A percentile compares a stretch with the other conserved stretches of the same genome.
These are phyloP conservation scores for Baudoinia panamericana DNA, from an alignment of 495 filamentous ascomycete genomes.

Conservation along the genomic window DNA sequence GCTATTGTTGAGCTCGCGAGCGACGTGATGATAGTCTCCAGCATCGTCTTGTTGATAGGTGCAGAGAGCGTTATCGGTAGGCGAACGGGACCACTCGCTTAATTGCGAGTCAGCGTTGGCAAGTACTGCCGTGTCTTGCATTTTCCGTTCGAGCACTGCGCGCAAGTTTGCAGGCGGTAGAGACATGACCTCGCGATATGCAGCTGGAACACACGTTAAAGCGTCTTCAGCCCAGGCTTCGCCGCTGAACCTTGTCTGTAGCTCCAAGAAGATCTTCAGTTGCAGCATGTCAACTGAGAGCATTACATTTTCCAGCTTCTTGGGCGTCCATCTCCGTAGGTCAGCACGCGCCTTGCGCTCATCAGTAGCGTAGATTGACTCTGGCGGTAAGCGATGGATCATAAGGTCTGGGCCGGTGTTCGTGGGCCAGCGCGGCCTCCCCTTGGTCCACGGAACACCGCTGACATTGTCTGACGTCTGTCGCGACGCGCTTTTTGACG, in stretches of 20 bases:
- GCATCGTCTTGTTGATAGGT: constrained; percentile 22
- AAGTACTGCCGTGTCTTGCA: not conserved
- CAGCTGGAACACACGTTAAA: constrained; percentile 5
- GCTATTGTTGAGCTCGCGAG: constrained; percentile 19
- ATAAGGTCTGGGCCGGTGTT: constrained; percentile 24
- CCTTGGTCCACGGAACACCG: too few species aligned
- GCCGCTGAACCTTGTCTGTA: not conserved
- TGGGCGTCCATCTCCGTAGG: constrained; percentile 15
- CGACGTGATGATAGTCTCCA: constrained; percentile 14
- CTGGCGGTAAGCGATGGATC: constrained; percentile 20
- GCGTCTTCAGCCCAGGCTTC: not conserved
- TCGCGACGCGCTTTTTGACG: too few species aligned
- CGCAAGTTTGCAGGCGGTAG: not conserved
- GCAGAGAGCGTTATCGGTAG: constrained; percentile 6
- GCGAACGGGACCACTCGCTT: not conserved
- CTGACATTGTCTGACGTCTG: too few species aligned
- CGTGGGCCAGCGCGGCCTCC: constrained; percentile 16
- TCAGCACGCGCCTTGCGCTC: constrained; percentile 12
- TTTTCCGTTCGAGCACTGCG: not conserved
- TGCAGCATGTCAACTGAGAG: constrained; percentile 21
- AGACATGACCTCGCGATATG: constrained; percentile 7
- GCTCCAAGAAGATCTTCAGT: constrained; percentile 8
- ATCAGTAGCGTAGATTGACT: constrained; percentile 26
- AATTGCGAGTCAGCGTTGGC: not conserved
- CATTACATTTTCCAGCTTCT: constrained; percentile 24